A percentile compares a stretch with the other conserved stretches of the same genome.
Evolutionary conservation across 31 red algal genomes (phyloP).

Genomic region (Odonthalia washingtoniensis): DNA sequence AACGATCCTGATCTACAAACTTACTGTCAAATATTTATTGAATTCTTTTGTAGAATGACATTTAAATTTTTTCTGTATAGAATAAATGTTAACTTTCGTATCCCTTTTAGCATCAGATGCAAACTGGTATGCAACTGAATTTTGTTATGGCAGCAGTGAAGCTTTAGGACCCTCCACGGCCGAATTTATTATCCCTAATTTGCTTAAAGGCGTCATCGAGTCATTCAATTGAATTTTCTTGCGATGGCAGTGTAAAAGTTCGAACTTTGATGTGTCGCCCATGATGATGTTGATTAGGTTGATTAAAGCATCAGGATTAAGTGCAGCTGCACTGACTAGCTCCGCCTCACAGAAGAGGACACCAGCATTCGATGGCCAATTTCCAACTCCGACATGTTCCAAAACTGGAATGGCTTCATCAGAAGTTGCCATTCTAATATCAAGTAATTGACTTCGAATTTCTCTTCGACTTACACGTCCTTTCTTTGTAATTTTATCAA

Average conservation of each 20-base stretch:
- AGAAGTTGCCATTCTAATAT: slow-evolving; percentile 48
- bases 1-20: too few species aligned
- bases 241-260: slow-evolving; percentile 72
- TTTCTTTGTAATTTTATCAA: slow-evolving; percentile 72
- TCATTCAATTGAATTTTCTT: slow-evolving; percentile 18
- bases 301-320: slow-evolving; percentile 59
- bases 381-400: slow-evolving; percentile 58
- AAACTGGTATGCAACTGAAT: too few species aligned
- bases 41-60: too few species aligned
- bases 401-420: slow-evolving; percentile 69
- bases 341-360: slow-evolving; percentile 48
- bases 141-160: too few species aligned
- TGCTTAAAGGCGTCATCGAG: too few species aligned
- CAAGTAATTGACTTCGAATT: slow-evolving; percentile 52
- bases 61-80: too few species aligned
- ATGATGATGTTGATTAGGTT: slow-evolving; percentile 56
- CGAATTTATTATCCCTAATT: too few species aligned
- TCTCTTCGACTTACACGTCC: slow-evolving; percentile 40
- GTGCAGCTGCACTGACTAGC: slow-evolving; percentile 48
- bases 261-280: slow-evolving; percentile 41
- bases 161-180: too few species aligned
- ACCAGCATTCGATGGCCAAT: slow-evolving; percentile 48
- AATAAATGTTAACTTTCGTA: too few species aligned
- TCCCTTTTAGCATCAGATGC: too few species aligned
- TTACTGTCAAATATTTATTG: too few species aligned